Evolutionary conservation across 306 rosid genomes (phyloP).

Genomic region (Vigna hirtella): DNA sequence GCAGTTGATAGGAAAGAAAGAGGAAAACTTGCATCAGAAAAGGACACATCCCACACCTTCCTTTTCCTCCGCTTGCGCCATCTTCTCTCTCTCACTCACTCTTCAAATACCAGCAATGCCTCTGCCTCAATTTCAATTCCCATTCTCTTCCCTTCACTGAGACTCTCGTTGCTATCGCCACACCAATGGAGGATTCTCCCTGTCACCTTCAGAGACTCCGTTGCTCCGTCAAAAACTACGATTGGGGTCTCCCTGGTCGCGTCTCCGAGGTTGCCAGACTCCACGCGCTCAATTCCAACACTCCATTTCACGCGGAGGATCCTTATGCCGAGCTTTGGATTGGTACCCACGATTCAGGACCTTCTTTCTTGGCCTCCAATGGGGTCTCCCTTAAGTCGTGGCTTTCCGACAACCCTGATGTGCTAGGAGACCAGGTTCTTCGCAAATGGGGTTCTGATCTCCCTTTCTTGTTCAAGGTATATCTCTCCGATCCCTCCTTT

Average conservation of each 20-base stretch:
- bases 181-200: slow-evolving; percentile 35
- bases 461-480: slow-evolving; percentile 88
- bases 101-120: slow-evolving; percentile 52
- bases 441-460: slow-evolving; percentile 84
- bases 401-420: slow-evolving; percentile 71
- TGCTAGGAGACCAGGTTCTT: slow-evolving; percentile 72
- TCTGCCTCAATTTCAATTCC: slow-evolving; percentile 31
- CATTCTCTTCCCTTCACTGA: slow-evolving; percentile 8
- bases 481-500: too few relatives aligned
- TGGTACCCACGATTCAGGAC: slow-evolving; percentile 92
- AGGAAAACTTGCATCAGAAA: neutral
- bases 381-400: slow-evolving; percentile 68
- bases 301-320: slow-evolving; percentile 53
- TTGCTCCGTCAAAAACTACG: slow-evolving; percentile 79
- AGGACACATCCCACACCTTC: slow-evolving; percentile 6
- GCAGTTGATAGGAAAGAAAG: neutral
- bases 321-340: slow-evolving; percentile 97
- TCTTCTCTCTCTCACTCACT: slow-evolving; percentile 21
- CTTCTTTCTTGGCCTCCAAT: slow-evolving; percentile 64
- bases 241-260: slow-evolving; percentile 78
- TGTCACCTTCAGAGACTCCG: slow-evolving; percentile 57
- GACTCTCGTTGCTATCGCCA: neutral
- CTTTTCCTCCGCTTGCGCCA: neutral
- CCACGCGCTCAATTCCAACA: slow-evolving; percentile 61
- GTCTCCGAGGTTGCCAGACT: slow-evolving; percentile 74